phyloP scores from a whole-genome alignment of 176 grass and related monocot genomes.

The Oryza coarctata region DNA sequence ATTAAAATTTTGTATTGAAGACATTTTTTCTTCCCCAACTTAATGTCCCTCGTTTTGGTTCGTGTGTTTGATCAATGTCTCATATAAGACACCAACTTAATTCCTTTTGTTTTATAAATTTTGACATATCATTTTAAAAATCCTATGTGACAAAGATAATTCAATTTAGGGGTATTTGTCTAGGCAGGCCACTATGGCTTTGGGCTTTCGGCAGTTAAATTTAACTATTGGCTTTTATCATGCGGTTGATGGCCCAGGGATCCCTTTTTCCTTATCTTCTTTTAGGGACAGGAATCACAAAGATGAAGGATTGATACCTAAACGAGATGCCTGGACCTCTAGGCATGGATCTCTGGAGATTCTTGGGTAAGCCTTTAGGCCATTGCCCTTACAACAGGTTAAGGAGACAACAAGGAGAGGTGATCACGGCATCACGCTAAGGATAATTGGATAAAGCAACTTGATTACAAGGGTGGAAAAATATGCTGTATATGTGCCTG shows the following conservation, averaged over 20 bases:
- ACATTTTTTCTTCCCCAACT: no score
- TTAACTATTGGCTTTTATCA: neutral
- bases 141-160: no score
- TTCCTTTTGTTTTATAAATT: no score
- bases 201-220: no score
- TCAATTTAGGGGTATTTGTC: no score
- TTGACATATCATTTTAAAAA: no score
- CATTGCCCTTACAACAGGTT: constrained; percentile 3
- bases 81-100: no score
- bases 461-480: neutral
- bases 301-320: constrained; percentile 42
- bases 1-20: no score
- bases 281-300: constrained; percentile 3
- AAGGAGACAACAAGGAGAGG: neutral
- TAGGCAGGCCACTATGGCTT: no score
- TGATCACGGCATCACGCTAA: constrained; percentile 39
- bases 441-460: constrained; percentile 28
- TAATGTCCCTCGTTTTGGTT: no score
- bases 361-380: neutral
- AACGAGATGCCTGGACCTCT: neutral
- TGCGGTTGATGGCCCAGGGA: neutral
- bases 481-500: neutral
- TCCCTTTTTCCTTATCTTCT: neutral
- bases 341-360: no score
- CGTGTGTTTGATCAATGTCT: no score